Base-by-base conservation (phyloP, 139 green algal species). In the Yamagishiella unicocca region DNA sequence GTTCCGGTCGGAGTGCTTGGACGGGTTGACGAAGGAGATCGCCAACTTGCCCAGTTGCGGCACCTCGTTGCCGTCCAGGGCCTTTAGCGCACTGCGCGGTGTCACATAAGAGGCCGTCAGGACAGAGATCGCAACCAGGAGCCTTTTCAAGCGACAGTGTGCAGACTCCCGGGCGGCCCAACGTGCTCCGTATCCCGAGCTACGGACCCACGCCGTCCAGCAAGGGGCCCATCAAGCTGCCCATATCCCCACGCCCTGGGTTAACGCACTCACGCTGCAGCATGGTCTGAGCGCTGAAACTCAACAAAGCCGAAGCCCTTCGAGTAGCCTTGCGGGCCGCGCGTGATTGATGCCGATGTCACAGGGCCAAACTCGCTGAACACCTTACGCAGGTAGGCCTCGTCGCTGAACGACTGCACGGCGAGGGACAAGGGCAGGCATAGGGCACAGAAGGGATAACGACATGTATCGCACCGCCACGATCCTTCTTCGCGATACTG, bases 281-380 rank as follows among this genome's bases (percentile, higher is more conserved):
- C 92, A 70, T 94, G 88, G 40, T 91, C 70, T 35, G 89, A 93
- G 54, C 87, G 84, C 87, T 84, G 90, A 84, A 95, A 97, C 87
- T 97, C 94, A 4, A 97, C 83, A 81, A 97, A 97, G 35, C 83
- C 95, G 86, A 95, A 97, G 79, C 91, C 88, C 93, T 93, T 96
- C 53, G 75, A 75, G 45, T 83, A 81, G 38, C 67, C 53, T 8
- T 66, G 61, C 0, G 79, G 64, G 0, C 71, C 58, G 29, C 86
- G 77, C 27, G 86, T 83, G 35, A 90, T 83, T 21, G 86, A 73
- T 10, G 71, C 77, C 14, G n/a, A 53, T 24, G 25, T 75, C 64
- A 90, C 64, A 22, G 79, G 53, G 29, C 88, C 88, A 43, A 74
- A 91, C 75, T 74, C 67, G 46, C 62, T 53, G 29, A 91, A 89